phyloP scores from a whole-genome alignment of 1,284 basidiomycete species.

The Rhodotorula sp. region DNA sequence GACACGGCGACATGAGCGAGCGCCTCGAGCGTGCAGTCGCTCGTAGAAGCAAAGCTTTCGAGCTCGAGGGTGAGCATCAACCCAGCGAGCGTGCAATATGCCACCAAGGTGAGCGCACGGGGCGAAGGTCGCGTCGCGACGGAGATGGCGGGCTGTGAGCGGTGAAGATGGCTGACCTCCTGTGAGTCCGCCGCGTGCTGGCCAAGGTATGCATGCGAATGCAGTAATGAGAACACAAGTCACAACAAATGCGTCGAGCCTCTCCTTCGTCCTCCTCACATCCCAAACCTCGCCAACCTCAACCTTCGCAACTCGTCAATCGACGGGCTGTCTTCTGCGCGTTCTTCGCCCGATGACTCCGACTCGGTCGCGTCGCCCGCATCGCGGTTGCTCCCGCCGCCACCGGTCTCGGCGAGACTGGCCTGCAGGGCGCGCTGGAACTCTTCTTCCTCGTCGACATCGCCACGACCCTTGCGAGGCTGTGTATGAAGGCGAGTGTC shows the following conservation, averaged over 20 bases:
- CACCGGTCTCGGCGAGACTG: conserved; percentile 63
- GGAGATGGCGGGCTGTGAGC: no score
- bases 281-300: conserved; percentile 69
- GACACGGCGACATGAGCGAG: neutral
- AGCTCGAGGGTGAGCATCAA: neutral
- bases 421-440: conserved; percentile 66
- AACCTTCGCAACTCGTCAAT: conserved; percentile 73
- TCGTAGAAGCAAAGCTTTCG: neutral
- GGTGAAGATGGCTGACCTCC: no score
- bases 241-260: neutral
- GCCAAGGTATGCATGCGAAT: neutral
- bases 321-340: conserved; percentile 52
- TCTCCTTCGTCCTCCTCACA: neutral
- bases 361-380: conserved; percentile 13
- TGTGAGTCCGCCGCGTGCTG: neutral
- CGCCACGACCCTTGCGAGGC: conserved; percentile 9
- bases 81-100: neutral
- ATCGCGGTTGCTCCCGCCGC: conserved; percentile 18
- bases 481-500: neutral
- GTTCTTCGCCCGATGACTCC: conserved; percentile 37
- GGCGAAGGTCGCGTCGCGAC: neutral
- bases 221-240: neutral
- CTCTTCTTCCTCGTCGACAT: conserved; percentile 64
- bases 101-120: no score
- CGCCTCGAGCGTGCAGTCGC: neutral